Evolutionary conservation across 139 green algal genomes (phyloP), one percentile per base, ranked within the genome.

Genomic region (Ostreobium quekettii): DNA sequence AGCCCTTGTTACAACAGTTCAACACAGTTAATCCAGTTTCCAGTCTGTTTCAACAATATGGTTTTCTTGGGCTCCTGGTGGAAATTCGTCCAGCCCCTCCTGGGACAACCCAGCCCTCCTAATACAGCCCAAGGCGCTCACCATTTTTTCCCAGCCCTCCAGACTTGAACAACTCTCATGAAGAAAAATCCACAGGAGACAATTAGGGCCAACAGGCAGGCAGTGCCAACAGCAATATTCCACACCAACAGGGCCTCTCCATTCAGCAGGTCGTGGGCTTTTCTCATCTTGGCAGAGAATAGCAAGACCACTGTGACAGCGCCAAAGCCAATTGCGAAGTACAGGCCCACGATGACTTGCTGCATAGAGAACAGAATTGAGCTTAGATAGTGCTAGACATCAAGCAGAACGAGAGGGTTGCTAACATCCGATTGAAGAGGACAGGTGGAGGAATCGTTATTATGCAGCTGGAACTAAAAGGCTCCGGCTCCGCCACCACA

Each of bases 211-310:
- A 53, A 6, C 30, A 68, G 22, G 35, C 36, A 7, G n/a, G 4
- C 35, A 15, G 7, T 31, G 11, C 37, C 32, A 26, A 56, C 26
- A 28, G 36, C 61, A 31, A 29, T 56, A 53, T 68, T 68, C 61
- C 61, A 68, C 35, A 68, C 53, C 35, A 68, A 56, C 35, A 68
- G n/a, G 5, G 61, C 38, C 5, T 68, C 36, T 4, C 61, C 36
- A 30, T 26, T 53, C 19, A 35, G 36, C 61, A 68, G n/a, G 35
- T 56, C 7, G 19, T 33, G 19, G 22, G 19, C 35, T 19, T 53
- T 11, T 8, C 53, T 53, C 36, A 53, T 6, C 35, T 68, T 68
- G 35, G 35, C 11, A n/a, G 53, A 15, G n/a, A 56, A 47, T 36
- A 68, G 35, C 31, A 37, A 15, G 11, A 56, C 7, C 11, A 68